Base-by-base conservation (phyloP, 164 flowering plant species). In the Stephania japonica region DNA sequence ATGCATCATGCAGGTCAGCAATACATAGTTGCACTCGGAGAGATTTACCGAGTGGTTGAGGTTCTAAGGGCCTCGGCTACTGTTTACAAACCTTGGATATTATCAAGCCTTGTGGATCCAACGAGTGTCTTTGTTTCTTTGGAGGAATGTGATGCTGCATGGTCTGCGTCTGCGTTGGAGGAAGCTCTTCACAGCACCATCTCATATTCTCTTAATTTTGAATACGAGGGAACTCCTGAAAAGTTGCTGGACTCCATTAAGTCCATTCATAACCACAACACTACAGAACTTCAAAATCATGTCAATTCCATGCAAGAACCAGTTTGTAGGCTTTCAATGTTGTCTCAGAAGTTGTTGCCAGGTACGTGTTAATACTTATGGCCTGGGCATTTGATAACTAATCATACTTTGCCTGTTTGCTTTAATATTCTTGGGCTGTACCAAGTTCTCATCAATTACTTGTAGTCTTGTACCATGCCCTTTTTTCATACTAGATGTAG, bases 81-180 rank as follows among this genome's bases (percentile, higher is more conserved):
- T 79, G 74, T 89, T 56, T 95, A 84, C 87, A 90, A 84, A 78
- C 97, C 92, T 16, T 95, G 98, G 98, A 75, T 86, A 67, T 61
- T 89, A 21, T 76, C 79, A 70, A 77, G 73, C 75, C 72, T 72
- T 67, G 77, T 69, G 53, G 78, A 83, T 50, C 73, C 79, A 26
- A 24, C 61, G 7, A 66, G 67, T 65, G 75, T 93, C 6, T 72
- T 72, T 70, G 23, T 70, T 75, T 75, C 81, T 75, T 65, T 91
- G 74, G 81, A 82, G 65, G 97, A 91, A 72, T 95, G 97, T 69
- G 71, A 59, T 71, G 53, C 75, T 69, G 24, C 83, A 49, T 95
- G 99, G 99, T 84, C 83, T 67, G 76, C 78, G 80, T 89, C 89
- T 6, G 94, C 97, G 70, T 75, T 93, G 74, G 85, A 85, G 73